Evolutionary conservation across 108 stramenopile species (phyloP).

Genomic region (Mediolabrus comicus): DNA sequence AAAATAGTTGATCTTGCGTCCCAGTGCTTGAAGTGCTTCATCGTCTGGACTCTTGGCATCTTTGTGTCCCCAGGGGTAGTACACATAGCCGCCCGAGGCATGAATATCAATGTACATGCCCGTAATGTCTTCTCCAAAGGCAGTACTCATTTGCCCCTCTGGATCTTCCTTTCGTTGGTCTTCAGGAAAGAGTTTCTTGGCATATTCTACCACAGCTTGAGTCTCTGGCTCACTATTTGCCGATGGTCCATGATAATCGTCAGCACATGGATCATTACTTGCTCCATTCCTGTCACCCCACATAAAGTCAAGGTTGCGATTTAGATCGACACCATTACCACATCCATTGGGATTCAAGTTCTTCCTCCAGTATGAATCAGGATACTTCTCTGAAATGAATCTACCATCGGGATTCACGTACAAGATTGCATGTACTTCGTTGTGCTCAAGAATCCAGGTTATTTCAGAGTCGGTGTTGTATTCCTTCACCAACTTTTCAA

Average conservation of each 20-base stretch:
- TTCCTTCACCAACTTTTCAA: conserved; percentile 15
- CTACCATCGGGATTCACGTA: conserved; percentile 67
- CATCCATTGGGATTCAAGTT: conserved; percentile 38
- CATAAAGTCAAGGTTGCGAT: conserved; percentile 55
- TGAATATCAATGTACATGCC: conserved; percentile 58
- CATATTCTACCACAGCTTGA: conserved; percentile 45
- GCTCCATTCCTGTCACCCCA: conserved; percentile 51
- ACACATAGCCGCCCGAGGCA: conserved; percentile 39
- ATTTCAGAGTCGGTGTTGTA: conserved; percentile 43
- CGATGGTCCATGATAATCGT: conserved; percentile 33
- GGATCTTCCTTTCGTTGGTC: conserved; percentile 37
- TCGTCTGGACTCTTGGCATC: conserved; percentile 39
- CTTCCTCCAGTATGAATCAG: conserved; percentile 32
- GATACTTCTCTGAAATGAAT: conserved; percentile 37
- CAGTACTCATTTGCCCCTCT: conserved; percentile 6
- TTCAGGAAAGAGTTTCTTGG: conserved; percentile 39
- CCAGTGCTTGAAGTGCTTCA: conserved; percentile 22
- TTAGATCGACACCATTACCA: conserved; percentile 56
- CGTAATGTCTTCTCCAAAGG: conserved; percentile 32
- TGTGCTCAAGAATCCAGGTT: conserved; percentile 44
- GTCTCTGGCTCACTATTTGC: conserved; percentile 53
- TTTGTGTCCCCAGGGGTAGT: conserved; percentile 46
- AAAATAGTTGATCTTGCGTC: conserved; percentile 30
- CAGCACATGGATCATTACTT: conserved; percentile 22
- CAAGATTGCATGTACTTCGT: conserved; percentile 50